Base-by-base conservation (phyloP, 257 asterid genomes). In the Verbena officinalis region DNA sequence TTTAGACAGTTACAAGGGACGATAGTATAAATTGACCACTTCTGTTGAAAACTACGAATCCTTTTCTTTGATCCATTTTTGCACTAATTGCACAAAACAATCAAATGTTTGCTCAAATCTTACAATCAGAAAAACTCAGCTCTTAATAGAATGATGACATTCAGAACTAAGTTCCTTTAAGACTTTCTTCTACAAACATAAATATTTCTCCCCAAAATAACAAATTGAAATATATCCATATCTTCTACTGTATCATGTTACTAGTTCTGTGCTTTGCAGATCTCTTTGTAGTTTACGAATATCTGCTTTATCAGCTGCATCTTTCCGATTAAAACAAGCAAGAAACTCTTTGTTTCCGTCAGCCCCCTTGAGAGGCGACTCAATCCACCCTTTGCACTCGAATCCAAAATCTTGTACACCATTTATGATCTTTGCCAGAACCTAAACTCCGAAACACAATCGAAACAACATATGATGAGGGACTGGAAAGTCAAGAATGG, bases 311-410 rank as follows among this genome's bases (percentile, higher is more conserved):
- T 70, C 31, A 44, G 44, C 38, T 55, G 71, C 46, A 20, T 64
- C 81, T 51, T 49, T 52, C 27, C 89, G 84, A 63, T 20, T 63
- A 75, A 90, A 90, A 66, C 79, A 80, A 51, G 96, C 96, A 44
- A 88, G 79, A 72, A 94, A 94, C 71, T 94, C 99, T 76, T 58
- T 86, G 78, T 90, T 94, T 33, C 99, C 99, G 12, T 90, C 96
- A n/a, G 91, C 99, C 7, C 99, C 99, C 81, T 86, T 88, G 59
- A 90, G 60, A 17, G 97, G 99, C 12, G 97, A 94, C 31, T 90
- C 96, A 3, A 94, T 84, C 97, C 97, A 90, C 30, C 99, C 97
- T 55, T 76, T 77, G 78, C 99, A 90, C 55, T 65, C 73, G 61
- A 94, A 90, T 52, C 97, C 96, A 6, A 78, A 58, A 34, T 64